Evolutionary conservation across 2,329 filamentous ascomycete genomes (phyloP).

Genomic region (Rhinocladiella similis): DNA sequence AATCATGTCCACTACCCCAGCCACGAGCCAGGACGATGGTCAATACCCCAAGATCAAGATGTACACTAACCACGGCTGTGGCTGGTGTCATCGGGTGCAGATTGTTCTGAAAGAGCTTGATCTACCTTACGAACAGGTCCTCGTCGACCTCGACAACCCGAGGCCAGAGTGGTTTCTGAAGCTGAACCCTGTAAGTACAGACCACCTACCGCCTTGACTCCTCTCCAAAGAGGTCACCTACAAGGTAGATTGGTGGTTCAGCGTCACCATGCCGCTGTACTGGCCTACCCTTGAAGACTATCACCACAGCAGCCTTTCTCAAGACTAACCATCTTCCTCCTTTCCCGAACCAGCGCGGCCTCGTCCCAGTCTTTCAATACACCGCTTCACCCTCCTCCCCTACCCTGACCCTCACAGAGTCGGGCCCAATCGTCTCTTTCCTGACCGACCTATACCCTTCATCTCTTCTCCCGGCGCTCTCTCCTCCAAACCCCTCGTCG

Average conservation of each 20-base stretch:
- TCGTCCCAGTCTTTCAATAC: conserved; percentile 64
- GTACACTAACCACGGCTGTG: conserved; percentile 70
- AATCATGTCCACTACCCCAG: not conserved
- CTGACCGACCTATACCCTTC: conserved; percentile 69
- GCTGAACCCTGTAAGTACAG: conserved; percentile 63
- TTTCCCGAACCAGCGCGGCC: conserved; percentile 55
- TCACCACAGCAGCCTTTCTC: not conserved
- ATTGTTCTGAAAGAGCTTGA: conserved; percentile 68
- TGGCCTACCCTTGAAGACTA: too few species aligned
- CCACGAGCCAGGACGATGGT: conserved; percentile 21
- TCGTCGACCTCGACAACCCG: conserved; percentile 69
- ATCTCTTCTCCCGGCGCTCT: conserved; percentile 51
- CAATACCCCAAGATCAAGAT: conserved; percentile 56
- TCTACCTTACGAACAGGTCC: conserved; percentile 67
- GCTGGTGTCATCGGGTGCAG: conserved; percentile 74
- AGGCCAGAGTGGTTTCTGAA: conserved; percentile 73
- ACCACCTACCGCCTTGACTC: not conserved
- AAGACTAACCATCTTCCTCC: not conserved
- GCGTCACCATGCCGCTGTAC: too few species aligned
- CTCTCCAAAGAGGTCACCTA: not conserved
- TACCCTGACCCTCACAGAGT: conserved; percentile 72
- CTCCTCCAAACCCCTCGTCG: conserved; percentile 1
- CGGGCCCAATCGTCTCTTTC: conserved; percentile 71
- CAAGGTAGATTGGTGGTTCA: too few species aligned
- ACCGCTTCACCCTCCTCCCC: conserved; percentile 51